Evolutionary conservation across 108 stramenopile species (phyloP).

Genomic region (Poteriospumella lacustris): DNA sequence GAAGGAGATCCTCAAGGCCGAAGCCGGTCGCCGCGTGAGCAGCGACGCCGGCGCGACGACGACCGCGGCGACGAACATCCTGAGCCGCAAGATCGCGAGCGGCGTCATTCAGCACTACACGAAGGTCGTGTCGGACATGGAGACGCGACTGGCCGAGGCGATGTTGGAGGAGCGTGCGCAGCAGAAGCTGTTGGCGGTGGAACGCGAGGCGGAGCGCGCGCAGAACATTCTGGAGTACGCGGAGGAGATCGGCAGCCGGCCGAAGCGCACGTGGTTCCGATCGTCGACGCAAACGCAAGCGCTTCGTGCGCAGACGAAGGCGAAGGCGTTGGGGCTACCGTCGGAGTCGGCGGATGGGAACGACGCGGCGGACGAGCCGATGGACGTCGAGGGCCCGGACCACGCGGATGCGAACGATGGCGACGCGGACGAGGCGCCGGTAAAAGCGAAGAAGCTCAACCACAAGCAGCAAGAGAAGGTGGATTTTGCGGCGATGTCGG

Average conservation of each 20-base stretch:
- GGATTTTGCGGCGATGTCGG: too few relatives aligned
- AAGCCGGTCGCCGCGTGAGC: background rate
- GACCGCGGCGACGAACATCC: constrained; percentile 28
- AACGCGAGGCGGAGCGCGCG: constrained; percentile 50
- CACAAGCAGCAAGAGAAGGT: too few relatives aligned
- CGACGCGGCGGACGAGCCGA: too few relatives aligned
- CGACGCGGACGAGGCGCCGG: too few relatives aligned
- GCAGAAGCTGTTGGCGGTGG: constrained; percentile 40
- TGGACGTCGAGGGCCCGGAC: too few relatives aligned
- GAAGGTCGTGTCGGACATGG: constrained; percentile 36
- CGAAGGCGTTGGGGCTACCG: too few relatives aligned
- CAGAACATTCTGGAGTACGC: constrained; percentile 46
- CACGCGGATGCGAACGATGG: too few relatives aligned
- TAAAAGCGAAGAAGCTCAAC: too few relatives aligned
- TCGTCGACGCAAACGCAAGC: constrained; percentile 27
- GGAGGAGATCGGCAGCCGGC: constrained; percentile 47
- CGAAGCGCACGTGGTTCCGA: constrained; percentile 47
- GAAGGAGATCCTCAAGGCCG: constrained; percentile 38
- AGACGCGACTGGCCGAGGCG: constrained; percentile 39
- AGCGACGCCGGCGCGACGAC: background rate
- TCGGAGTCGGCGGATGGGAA: too few relatives aligned
- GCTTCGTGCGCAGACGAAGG: background rate
- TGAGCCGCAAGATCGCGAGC: constrained; percentile 37
- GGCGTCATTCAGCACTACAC: constrained; percentile 40
- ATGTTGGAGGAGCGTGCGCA: constrained; percentile 46